Percentiles rank a stretch among this genome's conserved stretches.
These are phyloP conservation scores for Fusarium sp. DNA, from an alignment of 2,329 filamentous ascomycete species.

Conservation along the genomic window DNA sequence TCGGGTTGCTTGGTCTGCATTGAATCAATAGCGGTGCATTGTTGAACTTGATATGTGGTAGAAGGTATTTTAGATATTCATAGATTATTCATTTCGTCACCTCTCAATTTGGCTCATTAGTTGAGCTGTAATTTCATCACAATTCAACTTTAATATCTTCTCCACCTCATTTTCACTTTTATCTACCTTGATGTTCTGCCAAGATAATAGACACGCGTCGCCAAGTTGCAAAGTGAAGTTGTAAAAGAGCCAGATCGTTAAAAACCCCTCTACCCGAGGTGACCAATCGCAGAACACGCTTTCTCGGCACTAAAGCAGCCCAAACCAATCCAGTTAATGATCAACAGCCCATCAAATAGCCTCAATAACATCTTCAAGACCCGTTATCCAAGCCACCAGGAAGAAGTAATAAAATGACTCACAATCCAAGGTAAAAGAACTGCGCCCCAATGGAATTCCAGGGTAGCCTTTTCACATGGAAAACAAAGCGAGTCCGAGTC, in stretches of 20 bases:
- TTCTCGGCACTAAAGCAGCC: not conserved
- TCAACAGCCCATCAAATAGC: not conserved
- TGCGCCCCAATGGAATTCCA: constrained; percentile 7
- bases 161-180: no score
- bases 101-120: not conserved
- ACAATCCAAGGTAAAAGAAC: not conserved
- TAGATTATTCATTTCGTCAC: constrained; percentile 7
- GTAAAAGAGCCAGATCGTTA: not conserved
- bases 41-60: not conserved
- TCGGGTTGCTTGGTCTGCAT: constrained; percentile 67
- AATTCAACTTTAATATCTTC: no score
- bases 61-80: constrained; percentile 7
- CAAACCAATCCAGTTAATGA: constrained; percentile 6
- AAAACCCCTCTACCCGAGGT: not conserved
- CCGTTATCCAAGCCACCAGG: not conserved
- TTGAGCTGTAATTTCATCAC: not conserved
- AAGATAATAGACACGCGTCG: not conserved
- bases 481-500: constrained; percentile 9
- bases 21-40: constrained; percentile 48
- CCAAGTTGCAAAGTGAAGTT: not conserved
- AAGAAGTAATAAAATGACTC: not conserved
- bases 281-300: constrained; percentile 24
- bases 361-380: not conserved
- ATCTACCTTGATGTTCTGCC: not conserved
- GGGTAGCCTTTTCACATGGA: constrained; percentile 22